A percentile compares a stretch with the other conserved stretches of the same genome.
phyloP scores from a whole-genome alignment of 352 stramenopile species.

The Phytophthora constricta region DNA sequence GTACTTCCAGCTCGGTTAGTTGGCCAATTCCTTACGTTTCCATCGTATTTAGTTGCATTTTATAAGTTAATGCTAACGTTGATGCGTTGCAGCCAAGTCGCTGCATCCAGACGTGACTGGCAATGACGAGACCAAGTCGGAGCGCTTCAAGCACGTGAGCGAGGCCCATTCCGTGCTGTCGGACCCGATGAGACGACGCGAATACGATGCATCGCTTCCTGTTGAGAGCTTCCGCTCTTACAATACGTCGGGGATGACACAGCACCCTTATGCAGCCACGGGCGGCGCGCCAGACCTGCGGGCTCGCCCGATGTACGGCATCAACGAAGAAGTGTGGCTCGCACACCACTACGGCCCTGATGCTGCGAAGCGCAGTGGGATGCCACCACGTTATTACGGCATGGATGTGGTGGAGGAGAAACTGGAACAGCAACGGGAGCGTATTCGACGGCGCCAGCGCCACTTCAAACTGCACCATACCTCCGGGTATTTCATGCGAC shows the following conservation, averaged over 20 bases:
- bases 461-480: slow-evolving; percentile 77
- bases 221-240: slow-evolving; percentile 51
- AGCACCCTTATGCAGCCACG: slow-evolving; percentile 64
- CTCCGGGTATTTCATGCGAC: slow-evolving; percentile 77
- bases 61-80: too few relatives aligned
- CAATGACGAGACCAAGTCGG: slow-evolving; percentile 80
- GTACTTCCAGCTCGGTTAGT: slow-evolving; percentile 76
- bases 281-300: slow-evolving; percentile 36
- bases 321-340: slow-evolving; percentile 87
- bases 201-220: slow-evolving; percentile 69
- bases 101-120: slow-evolving; percentile 88
- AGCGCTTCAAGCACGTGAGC: slow-evolving; percentile 87
- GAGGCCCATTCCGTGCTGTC: slow-evolving; percentile 83
- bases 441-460: slow-evolving; percentile 64
- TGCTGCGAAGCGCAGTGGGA: slow-evolving; percentile 49
- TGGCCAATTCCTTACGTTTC: too few relatives aligned
- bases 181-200: slow-evolving; percentile 57
- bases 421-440: slow-evolving; percentile 67
- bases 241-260: slow-evolving; percentile 43
- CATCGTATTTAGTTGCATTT: too few relatives aligned
- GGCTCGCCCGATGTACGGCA: slow-evolving; percentile 63
- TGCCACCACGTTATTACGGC: slow-evolving; percentile 68
- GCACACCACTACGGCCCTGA: slow-evolving; percentile 81
- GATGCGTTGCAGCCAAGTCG: slow-evolving; percentile 55
- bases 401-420: slow-evolving; percentile 80